Evolutionary conservation across 1,139 yeast species (phyloP).

Genomic region (Sugiyamaella xylanicola): DNA sequence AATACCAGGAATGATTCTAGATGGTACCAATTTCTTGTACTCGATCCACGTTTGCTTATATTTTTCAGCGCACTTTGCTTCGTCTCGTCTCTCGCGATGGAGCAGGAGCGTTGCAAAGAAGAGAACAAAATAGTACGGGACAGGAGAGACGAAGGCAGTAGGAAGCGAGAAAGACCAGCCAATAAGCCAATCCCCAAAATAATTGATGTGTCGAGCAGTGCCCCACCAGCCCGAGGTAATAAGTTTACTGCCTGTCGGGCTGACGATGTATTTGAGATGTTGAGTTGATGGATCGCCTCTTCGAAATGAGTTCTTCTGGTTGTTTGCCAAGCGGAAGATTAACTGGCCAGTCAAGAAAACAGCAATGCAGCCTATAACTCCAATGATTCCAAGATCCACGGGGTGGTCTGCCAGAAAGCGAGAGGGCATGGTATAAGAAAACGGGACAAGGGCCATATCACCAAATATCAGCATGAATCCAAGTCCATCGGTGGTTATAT

Average conservation of each 20-base stretch:
- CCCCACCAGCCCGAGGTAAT: slow-evolving; percentile 97
- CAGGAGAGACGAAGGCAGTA: slow-evolving; percentile 77
- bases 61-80: slow-evolving; percentile 81
- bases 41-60: slow-evolving; percentile 85
- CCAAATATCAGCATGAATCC: slow-evolving; percentile 97
- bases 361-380: slow-evolving; percentile 45
- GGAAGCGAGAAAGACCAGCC: slow-evolving; percentile 93
- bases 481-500: slow-evolving; percentile 92
- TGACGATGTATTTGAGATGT: slow-evolving; percentile 65
- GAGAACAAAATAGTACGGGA: slow-evolving; percentile 83
- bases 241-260: slow-evolving; percentile 77
- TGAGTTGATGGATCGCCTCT: slow-evolving; percentile 67
- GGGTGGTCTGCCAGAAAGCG: slow-evolving; percentile 74
- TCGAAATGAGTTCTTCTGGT: slow-evolving; percentile 82
- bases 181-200: slow-evolving; percentile 93
- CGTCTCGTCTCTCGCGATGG: slow-evolving; percentile 91
- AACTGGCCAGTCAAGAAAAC: slow-evolving; percentile 66
- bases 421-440: slow-evolving; percentile 83
- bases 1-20: slow-evolving; percentile 84
- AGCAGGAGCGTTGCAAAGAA: slow-evolving; percentile 80
- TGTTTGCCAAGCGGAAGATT: slow-evolving; percentile 81
- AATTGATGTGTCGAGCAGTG: slow-evolving; percentile 86
- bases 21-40: slow-evolving; percentile 80
- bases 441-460: slow-evolving; percentile 92
- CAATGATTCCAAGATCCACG: slow-evolving; percentile 54